These are phyloP conservation scores for Flaveria sonorensis DNA, from an alignment of 129 eudicot genomes.

Conservation along the genomic window DNA sequence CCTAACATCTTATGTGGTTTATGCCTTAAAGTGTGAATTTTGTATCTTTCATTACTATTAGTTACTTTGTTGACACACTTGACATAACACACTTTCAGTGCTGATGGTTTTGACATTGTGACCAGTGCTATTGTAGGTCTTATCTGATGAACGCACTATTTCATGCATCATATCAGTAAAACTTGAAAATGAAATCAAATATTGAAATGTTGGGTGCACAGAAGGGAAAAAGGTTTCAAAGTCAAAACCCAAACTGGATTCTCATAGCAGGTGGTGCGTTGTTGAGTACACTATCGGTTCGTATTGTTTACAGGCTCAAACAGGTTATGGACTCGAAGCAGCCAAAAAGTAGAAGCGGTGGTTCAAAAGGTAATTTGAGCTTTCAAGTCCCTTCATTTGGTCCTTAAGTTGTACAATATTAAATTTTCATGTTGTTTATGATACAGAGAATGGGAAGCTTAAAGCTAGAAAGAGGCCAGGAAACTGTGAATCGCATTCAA, in stretches of 20 bases:
- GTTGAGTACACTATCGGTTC: constrained; percentile 84
- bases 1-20: background rate
- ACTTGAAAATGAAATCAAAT: constrained; percentile 65
- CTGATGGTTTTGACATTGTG: constrained; percentile 19
- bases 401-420: constrained; percentile 8
- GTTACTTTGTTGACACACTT: background rate
- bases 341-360: constrained; percentile 39
- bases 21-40: background rate
- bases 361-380: constrained; percentile 49
- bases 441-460: constrained; percentile 54
- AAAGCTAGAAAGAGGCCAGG: constrained; percentile 47
- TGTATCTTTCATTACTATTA: background rate
- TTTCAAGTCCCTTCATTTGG: background rate
- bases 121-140: constrained; percentile 30
- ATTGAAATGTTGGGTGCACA: constrained; percentile 48
- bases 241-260: constrained; percentile 94
- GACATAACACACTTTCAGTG: constrained; percentile 11
- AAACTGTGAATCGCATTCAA: constrained; percentile 57
- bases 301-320: constrained; percentile 85
- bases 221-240: constrained; percentile 45
- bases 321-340: constrained; percentile 67
- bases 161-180: constrained; percentile 21
- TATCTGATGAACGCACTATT: constrained; percentile 31
- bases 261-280: constrained; percentile 90
- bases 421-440: background rate